Evolutionary conservation across 257 asterid species (phyloP).

Genomic region (Solanum tacnaense): DNA sequence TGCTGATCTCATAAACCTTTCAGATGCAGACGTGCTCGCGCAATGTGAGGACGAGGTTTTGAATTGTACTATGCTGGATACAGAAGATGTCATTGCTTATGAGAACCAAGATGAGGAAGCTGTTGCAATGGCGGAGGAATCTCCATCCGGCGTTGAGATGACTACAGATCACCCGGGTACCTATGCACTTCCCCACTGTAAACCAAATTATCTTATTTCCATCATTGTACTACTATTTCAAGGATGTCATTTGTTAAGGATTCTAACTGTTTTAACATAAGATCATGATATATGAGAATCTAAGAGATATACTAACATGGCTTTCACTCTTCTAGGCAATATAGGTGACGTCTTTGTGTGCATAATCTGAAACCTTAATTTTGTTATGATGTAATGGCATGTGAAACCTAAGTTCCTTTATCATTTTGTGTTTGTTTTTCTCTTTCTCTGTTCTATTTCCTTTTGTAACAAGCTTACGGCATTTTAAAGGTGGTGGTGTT

Average conservation of each 20-base stretch:
- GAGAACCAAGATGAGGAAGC: constrained; percentile 66
- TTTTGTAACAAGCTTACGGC: neutral
- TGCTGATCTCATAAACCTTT: neutral
- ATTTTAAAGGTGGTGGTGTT: constrained; percentile 36
- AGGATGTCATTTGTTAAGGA: neutral
- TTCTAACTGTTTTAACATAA: neutral
- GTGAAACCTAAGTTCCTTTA: neutral
- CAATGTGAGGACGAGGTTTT: constrained; percentile 53
- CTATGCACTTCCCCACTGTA: neutral
- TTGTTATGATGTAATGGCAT: neutral
- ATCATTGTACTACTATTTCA: neutral
- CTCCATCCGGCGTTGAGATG: constrained; percentile 25
- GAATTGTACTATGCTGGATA: constrained; percentile 40
- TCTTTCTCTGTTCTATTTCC: neutral
- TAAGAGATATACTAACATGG: neutral
- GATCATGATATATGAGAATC: neutral
- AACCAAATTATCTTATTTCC: neutral
- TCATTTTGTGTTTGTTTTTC: neutral
- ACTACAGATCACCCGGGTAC: constrained; percentile 27
- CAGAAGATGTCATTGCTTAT: constrained; percentile 45
- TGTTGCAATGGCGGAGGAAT: constrained; percentile 58
- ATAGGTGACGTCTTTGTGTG: neutral
- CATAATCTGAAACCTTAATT: neutral
- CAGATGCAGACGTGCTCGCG: constrained; percentile 31
- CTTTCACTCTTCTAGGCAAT: neutral